phyloP scores from a whole-genome alignment of 2,329 filamentous ascomycete species.

The Cytospora piceicola region DNA sequence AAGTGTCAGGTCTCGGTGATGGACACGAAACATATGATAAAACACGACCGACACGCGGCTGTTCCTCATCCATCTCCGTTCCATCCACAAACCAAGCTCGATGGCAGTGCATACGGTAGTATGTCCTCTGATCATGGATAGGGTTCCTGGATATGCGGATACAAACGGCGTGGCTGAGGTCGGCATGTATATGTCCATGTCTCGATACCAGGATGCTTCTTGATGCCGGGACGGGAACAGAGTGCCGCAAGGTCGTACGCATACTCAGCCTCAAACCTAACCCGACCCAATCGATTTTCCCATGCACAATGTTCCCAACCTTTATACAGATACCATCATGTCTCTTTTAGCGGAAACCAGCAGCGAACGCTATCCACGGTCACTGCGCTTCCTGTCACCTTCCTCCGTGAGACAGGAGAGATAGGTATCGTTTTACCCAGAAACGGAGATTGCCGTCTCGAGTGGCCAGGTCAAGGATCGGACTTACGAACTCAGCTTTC shows the following conservation, averaged over 20 bases:
- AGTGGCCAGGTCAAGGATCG: background rate
- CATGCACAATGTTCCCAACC: background rate
- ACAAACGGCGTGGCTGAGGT: constrained; percentile 20
- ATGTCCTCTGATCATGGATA: background rate
- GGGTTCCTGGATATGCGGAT: constrained; percentile 5
- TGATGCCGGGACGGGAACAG: constrained; percentile 17
- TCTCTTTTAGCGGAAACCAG: background rate
- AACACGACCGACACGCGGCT: background rate
- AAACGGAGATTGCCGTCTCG: background rate
- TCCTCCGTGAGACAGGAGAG: background rate
- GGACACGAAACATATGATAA: background rate
- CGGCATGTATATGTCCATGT: constrained; percentile 2
- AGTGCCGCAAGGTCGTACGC: constrained; percentile 13
- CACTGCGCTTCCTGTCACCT: background rate
- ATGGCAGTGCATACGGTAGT: background rate
- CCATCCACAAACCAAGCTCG: background rate
- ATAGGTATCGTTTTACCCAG: background rate
- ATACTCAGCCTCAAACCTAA: constrained; percentile 22
- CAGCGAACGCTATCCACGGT: background rate
- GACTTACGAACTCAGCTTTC: background rate
- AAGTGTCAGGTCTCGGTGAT: too few relatives aligned
- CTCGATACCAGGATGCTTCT: constrained; percentile 17
- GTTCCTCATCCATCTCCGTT: background rate
- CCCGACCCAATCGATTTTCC: constrained; percentile 18
- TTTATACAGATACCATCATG: background rate